These are phyloP conservation scores for Herpotrichia juniperi DNA, from an alignment of 2,329 filamentous ascomycete species.

Conservation along the genomic window DNA sequence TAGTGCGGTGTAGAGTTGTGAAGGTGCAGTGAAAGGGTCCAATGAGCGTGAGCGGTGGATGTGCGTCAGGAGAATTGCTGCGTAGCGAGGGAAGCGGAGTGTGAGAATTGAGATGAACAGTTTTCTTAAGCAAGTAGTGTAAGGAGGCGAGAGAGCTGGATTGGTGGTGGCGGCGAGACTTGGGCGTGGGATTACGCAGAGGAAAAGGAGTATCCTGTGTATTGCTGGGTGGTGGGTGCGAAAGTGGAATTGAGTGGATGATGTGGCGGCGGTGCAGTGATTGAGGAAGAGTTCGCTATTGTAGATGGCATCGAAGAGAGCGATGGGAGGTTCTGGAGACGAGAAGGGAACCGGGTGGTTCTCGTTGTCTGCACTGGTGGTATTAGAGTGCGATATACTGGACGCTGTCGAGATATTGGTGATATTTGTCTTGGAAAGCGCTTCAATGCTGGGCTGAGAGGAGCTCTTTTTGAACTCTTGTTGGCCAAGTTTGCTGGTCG, in stretches of 20 bases:
- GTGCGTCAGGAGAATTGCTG: slow-evolving; percentile 4
- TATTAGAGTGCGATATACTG: neutral
- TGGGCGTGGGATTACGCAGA: neutral
- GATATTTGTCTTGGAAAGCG: too few species aligned
- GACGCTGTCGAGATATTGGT: too few species aligned
- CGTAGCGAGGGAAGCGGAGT: slow-evolving; percentile 5
- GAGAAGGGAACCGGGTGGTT: neutral
- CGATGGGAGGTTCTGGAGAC: too few species aligned
- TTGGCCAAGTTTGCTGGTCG: too few species aligned
- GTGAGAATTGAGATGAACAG: slow-evolving; percentile 4
- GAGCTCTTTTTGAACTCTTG: too few species aligned
- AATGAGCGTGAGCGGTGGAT: slow-evolving; percentile 2
- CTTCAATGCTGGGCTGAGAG: too few species aligned
- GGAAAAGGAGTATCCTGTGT: neutral
- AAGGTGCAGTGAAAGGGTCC: slow-evolving; percentile 9
- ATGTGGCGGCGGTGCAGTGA: neutral
- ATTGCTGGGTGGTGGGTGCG: neutral
- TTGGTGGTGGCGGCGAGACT: neutral
- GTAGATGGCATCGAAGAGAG: neutral
- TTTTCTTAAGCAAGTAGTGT: neutral
- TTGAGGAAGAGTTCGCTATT: neutral
- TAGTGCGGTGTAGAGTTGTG: slow-evolving; percentile 12
- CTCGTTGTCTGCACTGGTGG: neutral
- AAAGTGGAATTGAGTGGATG: neutral
- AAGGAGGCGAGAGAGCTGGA: neutral